Base-by-base conservation (phyloP, 2,329 filamentous ascomycete genomes). In the Epichloe bromicola region DNA sequence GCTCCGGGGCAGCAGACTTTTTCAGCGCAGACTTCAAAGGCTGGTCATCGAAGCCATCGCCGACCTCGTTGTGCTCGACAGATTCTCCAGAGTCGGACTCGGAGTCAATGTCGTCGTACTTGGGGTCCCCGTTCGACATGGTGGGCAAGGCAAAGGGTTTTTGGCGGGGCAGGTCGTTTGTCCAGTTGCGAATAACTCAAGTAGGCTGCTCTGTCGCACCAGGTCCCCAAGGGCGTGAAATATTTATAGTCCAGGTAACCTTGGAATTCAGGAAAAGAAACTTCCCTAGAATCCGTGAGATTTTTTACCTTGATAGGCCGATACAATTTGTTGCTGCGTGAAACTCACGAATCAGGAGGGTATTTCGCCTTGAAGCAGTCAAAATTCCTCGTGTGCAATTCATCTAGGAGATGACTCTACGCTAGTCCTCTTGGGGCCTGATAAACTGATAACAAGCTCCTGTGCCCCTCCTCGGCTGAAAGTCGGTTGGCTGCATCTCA, bases 21-120 rank as follows among this genome's bases (percentile, higher is more conserved):
- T 96, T 96, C 70, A 97, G 73, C 26, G 88, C 83, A 44, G 90
- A 87, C 78, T 95, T 95, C 63, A 82, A 70, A 51, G 80, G 78
- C 75, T 86, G 83, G 61, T 83, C 75, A 50, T 80, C 75, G 46
- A 69, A 58, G 55, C 80, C 79, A 57, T 83, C 77, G 58, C 73
- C 70, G 55, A 74, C 73, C 48, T 79, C 76, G 54, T 80, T 73
- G 54, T 78, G 71, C 58, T 81, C 74, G 56, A 80, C 66, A 51
- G 81, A 85, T 65, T 88, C 86, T 63, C 72, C 78, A 47, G 76
- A 79, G 64, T 78, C 77, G 48, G 78, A 81, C 59, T 88, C 85
- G 57, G 84, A 85, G 64, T 88, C 84, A 61, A 88, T 78, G 62
- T 87, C 83, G 67, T 87, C 79, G 68, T 80, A 80, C 67, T 80